Evolutionary conservation across 805 yeast genomes (phyloP).

Genomic region (Candida berthetii): DNA sequence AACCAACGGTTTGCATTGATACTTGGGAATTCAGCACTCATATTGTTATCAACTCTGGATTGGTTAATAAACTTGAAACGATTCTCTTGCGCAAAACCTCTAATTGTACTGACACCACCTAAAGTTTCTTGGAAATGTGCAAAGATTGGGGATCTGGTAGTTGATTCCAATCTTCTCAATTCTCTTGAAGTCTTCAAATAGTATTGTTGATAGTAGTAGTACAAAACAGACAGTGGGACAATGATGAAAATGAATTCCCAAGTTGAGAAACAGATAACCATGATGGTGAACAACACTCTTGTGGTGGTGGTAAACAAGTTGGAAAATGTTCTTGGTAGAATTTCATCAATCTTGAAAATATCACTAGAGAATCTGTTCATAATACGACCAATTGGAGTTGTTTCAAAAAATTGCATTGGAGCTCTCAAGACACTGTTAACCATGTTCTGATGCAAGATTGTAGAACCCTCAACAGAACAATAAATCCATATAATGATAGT

Average conservation of each 20-base stretch:
- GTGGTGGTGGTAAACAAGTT: constrained; percentile 57
- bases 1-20: constrained; percentile 96
- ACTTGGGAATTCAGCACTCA: constrained; percentile 90
- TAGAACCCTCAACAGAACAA: constrained; percentile 66
- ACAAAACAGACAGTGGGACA: constrained; percentile 60
- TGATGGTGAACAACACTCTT: constrained; percentile 67
- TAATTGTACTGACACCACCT: constrained; percentile 67
- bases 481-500: constrained; percentile 43
- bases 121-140: constrained; percentile 83
- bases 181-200: constrained; percentile 76
- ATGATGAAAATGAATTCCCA: constrained; percentile 78
- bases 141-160: constrained; percentile 72
- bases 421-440: constrained; percentile 70
- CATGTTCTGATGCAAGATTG: constrained; percentile 69
- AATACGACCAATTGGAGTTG: constrained; percentile 92
- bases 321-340: constrained; percentile 61
- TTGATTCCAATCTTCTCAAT: constrained; percentile 75
- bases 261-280: constrained; percentile 79
- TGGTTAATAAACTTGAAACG: constrained; percentile 63
- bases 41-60: constrained; percentile 73
- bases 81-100: constrained; percentile 63
- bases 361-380: constrained; percentile 89
- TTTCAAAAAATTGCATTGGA: constrained; percentile 94
- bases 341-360: constrained; percentile 82
- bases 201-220: constrained; percentile 69